Conservation (phyloP, 163 green algal genomes). For the Chlorella variabilis region DNA sequence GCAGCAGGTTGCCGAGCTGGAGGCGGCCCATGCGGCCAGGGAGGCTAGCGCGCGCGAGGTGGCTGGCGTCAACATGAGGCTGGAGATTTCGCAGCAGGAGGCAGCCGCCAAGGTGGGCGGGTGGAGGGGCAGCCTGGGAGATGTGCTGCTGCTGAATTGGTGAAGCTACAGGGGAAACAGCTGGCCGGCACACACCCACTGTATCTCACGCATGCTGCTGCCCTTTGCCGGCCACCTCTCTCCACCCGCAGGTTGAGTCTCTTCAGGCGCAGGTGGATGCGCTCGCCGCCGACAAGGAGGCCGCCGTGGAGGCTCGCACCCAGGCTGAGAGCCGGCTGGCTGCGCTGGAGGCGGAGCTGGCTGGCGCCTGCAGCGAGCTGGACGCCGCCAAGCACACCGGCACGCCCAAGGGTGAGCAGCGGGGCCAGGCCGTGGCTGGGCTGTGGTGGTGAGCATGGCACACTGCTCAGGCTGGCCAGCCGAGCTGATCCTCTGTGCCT, state of each 20-base stretch:
- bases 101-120: not conserved
- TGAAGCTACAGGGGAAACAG: not conserved
- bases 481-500: not conserved
- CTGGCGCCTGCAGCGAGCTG: slow-evolving; percentile 10
- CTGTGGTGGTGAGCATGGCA: too few relatives aligned
- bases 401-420: slow-evolving; percentile 33
- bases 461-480: not conserved
- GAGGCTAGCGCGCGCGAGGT: slow-evolving; percentile 14
- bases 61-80: slow-evolving; percentile 25
- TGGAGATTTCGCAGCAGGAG: slow-evolving; percentile 27
- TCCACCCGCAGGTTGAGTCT: not conserved
- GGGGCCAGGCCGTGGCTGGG: too few relatives aligned
- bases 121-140: too few relatives aligned
- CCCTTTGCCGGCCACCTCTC: too few relatives aligned
- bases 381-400: slow-evolving; percentile 30
- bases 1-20: not conserved
- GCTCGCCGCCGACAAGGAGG: not conserved
- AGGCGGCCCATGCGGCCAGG: not conserved
- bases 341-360: slow-evolving; percentile 22
- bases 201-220: too few relatives aligned
- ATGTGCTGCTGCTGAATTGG: not conserved
- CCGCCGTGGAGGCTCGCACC: not conserved
- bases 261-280: slow-evolving; percentile 14
- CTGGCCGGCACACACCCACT: not conserved
- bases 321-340: slow-evolving; percentile 7